Percentiles rank a stretch among this genome's conserved stretches.
These are phyloP conservation scores for Aspergillus fructus DNA, from an alignment of 2,329 filamentous ascomycete species.

Conservation along the genomic window DNA sequence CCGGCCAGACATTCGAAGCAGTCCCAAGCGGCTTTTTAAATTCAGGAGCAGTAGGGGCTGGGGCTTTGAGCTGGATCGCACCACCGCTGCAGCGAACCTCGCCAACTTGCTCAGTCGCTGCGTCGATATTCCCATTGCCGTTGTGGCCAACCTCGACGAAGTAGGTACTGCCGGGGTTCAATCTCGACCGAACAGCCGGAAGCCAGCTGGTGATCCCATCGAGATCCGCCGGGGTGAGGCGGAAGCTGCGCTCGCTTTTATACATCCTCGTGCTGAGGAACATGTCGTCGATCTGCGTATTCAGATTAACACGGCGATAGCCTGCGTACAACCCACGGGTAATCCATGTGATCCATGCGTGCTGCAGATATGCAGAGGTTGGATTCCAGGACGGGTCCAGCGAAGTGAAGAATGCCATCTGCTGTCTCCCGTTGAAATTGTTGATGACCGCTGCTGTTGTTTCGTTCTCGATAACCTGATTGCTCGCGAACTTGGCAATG, in stretches of 20 bases:
- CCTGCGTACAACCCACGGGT: conserved; percentile 58
- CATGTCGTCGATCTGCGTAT: conserved; percentile 63
- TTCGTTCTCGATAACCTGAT: conserved; percentile 37
- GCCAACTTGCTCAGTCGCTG: conserved; percentile 24
- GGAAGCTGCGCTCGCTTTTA: conserved; percentile 52
- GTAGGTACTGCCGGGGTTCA: conserved; percentile 53
- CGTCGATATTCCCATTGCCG: conserved; percentile 52
- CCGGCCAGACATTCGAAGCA: conserved; percentile 51
- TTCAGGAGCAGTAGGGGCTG: conserved; percentile 48
- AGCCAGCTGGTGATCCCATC: conserved; percentile 46
- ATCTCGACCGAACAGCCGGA: conserved; percentile 43
- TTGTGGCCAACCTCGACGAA: conserved; percentile 58
- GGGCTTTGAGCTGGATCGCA: conserved; percentile 48
- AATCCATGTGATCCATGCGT: conserved; percentile 63
- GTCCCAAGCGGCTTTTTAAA: conserved; percentile 53
- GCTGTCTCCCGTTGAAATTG: conserved; percentile 55
- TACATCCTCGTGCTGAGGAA: conserved; percentile 56
- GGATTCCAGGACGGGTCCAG: conserved; percentile 54
- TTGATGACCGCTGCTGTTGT: conserved; percentile 61
- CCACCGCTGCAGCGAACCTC: conserved; percentile 29
- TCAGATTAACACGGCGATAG: conserved; percentile 55
- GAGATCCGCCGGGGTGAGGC: conserved; percentile 50
- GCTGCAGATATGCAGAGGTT: conserved; percentile 59
- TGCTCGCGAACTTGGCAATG: conserved; percentile 54
- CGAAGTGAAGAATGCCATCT: conserved; percentile 62